These are phyloP conservation scores for Westerdykella ornata DNA, from an alignment of 2,329 filamentous ascomycete species.

Conservation along the genomic window DNA sequence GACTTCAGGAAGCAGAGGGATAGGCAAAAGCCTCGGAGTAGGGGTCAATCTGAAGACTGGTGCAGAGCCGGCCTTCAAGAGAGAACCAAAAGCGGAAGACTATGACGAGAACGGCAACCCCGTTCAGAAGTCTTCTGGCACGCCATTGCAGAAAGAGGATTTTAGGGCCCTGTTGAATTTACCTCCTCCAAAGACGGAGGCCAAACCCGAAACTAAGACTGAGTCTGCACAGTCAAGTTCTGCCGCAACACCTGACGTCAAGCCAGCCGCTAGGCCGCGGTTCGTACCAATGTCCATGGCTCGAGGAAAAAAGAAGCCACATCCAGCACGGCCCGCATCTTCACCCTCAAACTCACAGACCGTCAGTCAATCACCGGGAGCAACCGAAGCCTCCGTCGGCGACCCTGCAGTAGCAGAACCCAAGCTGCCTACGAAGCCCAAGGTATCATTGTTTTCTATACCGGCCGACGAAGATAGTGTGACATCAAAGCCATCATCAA, in stretches of 20 bases:
- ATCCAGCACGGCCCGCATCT: constrained; percentile 1
- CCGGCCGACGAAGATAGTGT: constrained; percentile 37
- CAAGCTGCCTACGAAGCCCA: constrained; percentile 52
- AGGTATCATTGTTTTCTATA: constrained; percentile 65
- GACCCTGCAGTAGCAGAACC: constrained; percentile 8
- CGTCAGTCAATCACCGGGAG: constrained; percentile 6
- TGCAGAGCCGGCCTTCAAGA: constrained; percentile 71
- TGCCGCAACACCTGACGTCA: constrained; percentile 51
- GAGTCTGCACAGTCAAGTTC: neutral
- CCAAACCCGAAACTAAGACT: constrained; percentile 43
- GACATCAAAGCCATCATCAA: constrained; percentile 8
- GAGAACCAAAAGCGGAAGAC: constrained; percentile 45
- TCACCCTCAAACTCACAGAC: neutral
- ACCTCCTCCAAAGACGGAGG: constrained; percentile 22
- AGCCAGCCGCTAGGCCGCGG: constrained; percentile 68
- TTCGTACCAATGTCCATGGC: constrained; percentile 85
- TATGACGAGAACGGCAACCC: constrained; percentile 35
- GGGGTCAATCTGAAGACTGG: constrained; percentile 76
- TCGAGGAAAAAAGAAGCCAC: constrained; percentile 55
- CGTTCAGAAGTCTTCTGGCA: constrained; percentile 12
- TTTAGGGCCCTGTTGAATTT: constrained; percentile 33
- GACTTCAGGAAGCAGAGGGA: constrained; percentile 25
- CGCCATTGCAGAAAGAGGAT: constrained; percentile 26
- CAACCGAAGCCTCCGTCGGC: constrained; percentile 13
- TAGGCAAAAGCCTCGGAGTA: constrained; percentile 41